These are phyloP conservation scores for Bruguiera hainesii DNA, from an alignment of 441 rosid genomes.

Conservation along the genomic window DNA sequence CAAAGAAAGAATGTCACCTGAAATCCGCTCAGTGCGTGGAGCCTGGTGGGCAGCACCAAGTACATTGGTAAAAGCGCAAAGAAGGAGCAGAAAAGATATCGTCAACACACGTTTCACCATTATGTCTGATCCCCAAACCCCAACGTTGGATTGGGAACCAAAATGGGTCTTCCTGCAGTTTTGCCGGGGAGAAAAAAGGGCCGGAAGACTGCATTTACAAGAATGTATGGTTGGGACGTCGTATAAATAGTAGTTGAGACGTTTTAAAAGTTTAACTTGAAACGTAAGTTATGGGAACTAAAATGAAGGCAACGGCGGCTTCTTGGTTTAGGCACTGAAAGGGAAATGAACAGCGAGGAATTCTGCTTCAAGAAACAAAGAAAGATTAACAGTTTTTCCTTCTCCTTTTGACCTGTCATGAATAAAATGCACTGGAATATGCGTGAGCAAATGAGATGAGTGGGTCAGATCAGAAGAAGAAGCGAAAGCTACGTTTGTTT, in stretches of 20 bases:
- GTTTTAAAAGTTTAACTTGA: conserved; percentile 40
- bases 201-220: conserved; percentile 34
- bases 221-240: conserved; percentile 61
- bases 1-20: conserved; percentile 38
- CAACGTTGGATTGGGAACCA: background rate
- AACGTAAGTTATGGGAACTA: conserved; percentile 33
- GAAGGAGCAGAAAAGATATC: conserved; percentile 30
- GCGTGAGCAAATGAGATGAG: background rate
- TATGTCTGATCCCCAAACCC: conserved; percentile 8
- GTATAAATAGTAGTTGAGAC: conserved; percentile 62
- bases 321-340: background rate
- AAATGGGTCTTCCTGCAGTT: conserved; percentile 2
- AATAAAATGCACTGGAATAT: background rate
- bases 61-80: conserved; percentile 21
- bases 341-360: conserved; percentile 29
- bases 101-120: conserved; percentile 33
- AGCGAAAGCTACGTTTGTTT: conserved; percentile 44
- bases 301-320: conserved; percentile 10
- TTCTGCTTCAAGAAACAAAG: conserved; percentile 70
- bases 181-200: conserved; percentile 12
- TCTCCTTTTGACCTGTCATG: no score
- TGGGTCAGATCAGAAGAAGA: background rate
- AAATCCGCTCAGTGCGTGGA: conserved; percentile 62
- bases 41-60: conserved; percentile 43
- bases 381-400: conserved; percentile 10